These are phyloP conservation scores for Urochloa ruziziensis DNA, from an alignment of 176 grass and related monocot species.

Conservation along the genomic window DNA sequence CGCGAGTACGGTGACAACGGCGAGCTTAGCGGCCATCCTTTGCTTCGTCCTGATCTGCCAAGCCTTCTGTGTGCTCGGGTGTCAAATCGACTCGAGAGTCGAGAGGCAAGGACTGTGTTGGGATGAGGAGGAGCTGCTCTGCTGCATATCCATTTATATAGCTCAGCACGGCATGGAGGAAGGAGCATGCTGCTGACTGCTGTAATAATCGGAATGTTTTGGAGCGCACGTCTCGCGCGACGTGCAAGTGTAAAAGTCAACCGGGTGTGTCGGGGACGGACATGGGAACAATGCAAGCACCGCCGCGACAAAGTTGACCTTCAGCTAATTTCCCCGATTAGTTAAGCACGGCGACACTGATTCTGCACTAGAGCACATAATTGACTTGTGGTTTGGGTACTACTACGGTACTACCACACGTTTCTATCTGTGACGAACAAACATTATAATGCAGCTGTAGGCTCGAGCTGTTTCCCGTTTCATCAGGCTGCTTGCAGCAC, in stretches of 20 bases:
- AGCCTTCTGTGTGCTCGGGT: not conserved
- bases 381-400: not conserved
- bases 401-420: not conserved
- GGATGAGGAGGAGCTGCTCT: not conserved
- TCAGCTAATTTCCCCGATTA: not conserved
- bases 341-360: not conserved
- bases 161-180: not conserved
- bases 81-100: not conserved
- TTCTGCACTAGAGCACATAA: not conserved
- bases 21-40: constrained; percentile 13
- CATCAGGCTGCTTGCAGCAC: too few relatives aligned
- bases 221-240: not conserved
- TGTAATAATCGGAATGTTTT: not conserved
- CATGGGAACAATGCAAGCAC: not conserved
- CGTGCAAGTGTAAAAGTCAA: not conserved
- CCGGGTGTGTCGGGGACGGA: too few relatives aligned
- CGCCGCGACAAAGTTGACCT: not conserved
- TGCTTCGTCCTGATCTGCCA: not conserved
- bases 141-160: not conserved
- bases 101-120: not conserved
- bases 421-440: too few relatives aligned
- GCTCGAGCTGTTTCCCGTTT: not conserved
- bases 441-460: not conserved
- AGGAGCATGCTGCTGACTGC: not conserved
- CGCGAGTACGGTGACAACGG: not conserved